These are phyloP conservation scores for Eucalyptus albens DNA, from an alignment of 345 rosid species.

Conservation along the genomic window DNA sequence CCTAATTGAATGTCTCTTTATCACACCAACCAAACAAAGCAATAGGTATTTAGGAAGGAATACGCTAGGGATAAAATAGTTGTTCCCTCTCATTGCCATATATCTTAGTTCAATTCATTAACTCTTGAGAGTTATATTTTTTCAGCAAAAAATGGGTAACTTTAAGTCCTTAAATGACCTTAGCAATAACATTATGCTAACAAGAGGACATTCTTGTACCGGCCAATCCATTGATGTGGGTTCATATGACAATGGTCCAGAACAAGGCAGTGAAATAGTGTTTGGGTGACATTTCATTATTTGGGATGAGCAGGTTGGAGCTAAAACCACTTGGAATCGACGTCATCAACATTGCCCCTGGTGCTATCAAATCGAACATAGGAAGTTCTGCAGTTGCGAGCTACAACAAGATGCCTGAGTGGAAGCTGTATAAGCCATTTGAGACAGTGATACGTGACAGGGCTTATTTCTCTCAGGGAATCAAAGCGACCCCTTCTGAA, in stretches of 20 bases:
- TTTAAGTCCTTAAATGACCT: neutral
- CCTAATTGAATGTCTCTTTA: neutral
- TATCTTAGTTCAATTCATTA: neutral
- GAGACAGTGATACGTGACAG: too few species aligned
- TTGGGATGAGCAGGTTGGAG: slow-evolving; percentile 48
- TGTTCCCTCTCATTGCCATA: neutral
- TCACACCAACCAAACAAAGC: neutral
- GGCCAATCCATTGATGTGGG: neutral
- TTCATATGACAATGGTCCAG: neutral
- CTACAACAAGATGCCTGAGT: slow-evolving; percentile 64
- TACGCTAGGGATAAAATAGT: neutral
- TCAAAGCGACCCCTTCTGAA: too few species aligned
- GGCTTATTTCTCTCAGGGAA: too few species aligned
- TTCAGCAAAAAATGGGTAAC: neutral
- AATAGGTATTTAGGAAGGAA: neutral
- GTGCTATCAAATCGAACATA: slow-evolving; percentile 74
- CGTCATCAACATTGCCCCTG: slow-evolving; percentile 67
- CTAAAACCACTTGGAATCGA: slow-evolving; percentile 68
- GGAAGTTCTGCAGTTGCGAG: slow-evolving; percentile 43
- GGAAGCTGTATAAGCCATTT: slow-evolving; percentile 44
- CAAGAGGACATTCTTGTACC: neutral
- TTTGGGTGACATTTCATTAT: neutral
- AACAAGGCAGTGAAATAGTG: neutral
- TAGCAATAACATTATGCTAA: neutral
- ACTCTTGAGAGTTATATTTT: neutral